phyloP scores from a whole-genome alignment of 441 rosid genomes.

The Rhodomyrtus psidioides region DNA sequence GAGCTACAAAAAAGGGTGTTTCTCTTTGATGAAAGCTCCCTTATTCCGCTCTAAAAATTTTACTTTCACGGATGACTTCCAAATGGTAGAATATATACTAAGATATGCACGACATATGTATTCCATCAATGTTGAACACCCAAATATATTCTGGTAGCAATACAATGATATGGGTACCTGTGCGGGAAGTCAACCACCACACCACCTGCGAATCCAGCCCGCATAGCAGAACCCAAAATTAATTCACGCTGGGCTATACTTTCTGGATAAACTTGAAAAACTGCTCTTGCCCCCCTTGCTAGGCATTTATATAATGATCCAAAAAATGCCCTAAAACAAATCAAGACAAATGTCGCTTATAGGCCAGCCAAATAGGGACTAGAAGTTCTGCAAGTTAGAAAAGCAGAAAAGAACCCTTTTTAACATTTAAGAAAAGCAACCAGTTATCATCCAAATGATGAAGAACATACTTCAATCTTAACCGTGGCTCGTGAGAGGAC shows the following conservation, averaged over 20 bases:
- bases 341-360: not conserved
- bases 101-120: not conserved
- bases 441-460: not conserved
- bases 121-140: not conserved
- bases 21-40: not conserved
- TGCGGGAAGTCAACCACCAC: conserved; percentile 88
- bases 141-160: not conserved
- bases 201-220: conserved; percentile 91
- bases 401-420: not conserved
- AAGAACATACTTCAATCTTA: conserved; percentile 70
- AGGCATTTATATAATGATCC: conserved; percentile 75
- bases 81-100: not conserved
- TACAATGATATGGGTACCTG: conserved; percentile 37
- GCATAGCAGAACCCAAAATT: conserved; percentile 77
- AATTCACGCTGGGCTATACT: conserved; percentile 74
- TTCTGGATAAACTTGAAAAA: conserved; percentile 86
- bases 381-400: not conserved
- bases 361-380: not conserved
- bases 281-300: conserved; percentile 91
- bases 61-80: not conserved
- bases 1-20: not conserved
- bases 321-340: conserved; percentile 68
- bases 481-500: conserved; percentile 84
- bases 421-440: not conserved
- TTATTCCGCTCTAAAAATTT: not conserved